These are phyloP conservation scores for Entoloma clypeatum DNA, from an alignment of 1,284 basidiomycete genomes.

Conservation along the genomic window DNA sequence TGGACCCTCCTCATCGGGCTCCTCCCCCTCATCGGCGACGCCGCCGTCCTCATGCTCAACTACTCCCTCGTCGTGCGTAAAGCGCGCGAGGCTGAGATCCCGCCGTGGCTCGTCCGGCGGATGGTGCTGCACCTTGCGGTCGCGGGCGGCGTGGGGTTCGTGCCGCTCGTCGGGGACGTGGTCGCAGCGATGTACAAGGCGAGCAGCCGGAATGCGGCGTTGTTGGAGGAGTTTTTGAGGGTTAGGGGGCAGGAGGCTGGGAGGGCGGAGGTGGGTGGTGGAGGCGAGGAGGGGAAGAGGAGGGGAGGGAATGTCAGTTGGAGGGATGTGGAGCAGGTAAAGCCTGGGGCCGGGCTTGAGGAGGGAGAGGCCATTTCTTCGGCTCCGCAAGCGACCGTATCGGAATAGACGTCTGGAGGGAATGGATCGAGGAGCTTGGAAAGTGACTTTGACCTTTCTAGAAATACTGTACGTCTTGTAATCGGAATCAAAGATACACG, in stretches of 20 bases:
- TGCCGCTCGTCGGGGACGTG: conserved; percentile 81
- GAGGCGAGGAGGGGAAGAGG: conserved; percentile 19
- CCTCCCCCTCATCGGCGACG: conserved; percentile 72
- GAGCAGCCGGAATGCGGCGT: conserved; percentile 84
- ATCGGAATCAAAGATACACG: no score
- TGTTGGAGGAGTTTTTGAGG: conserved; percentile 70
- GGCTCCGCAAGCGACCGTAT: neutral
- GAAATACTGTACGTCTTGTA: no score
- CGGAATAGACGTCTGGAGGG: neutral
- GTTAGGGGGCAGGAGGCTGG: conserved; percentile 63
- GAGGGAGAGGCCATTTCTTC: conserved; percentile 32
- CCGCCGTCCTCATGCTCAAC: conserved; percentile 63
- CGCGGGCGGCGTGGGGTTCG: conserved; percentile 66
- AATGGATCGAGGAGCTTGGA: no score
- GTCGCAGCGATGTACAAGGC: conserved; percentile 75
- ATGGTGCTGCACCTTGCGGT: conserved; percentile 84
- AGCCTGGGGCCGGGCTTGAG: conserved; percentile 47
- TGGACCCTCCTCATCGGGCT: conserved; percentile 82
- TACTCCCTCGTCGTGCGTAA: conserved; percentile 79
- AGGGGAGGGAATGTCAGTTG: conserved; percentile 26
- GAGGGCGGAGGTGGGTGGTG: conserved; percentile 29
- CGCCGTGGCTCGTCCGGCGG: conserved; percentile 59
- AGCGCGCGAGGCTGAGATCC: conserved; percentile 71
- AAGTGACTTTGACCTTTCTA: no score
- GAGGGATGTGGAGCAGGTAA: conserved; percentile 41